Evolutionary conservation across 768 basidiomycete species (phyloP), one percentile per base, ranked within the genome.

Genomic region (Leccinum rimulosum): DNA sequence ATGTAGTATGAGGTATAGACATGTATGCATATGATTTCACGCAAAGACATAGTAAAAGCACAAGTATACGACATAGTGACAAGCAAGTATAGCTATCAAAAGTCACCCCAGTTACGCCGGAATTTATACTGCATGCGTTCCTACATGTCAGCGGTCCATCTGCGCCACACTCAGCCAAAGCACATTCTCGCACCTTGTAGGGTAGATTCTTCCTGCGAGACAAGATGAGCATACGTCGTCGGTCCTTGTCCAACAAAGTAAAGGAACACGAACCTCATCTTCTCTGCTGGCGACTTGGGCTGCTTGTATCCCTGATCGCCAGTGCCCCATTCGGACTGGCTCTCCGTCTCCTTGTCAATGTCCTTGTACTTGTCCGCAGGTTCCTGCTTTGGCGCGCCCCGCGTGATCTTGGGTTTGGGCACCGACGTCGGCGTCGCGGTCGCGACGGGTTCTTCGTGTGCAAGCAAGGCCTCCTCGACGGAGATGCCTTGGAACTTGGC

Each of bases 51-150:
- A 28, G 4, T 14, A 33, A 7, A 15, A 48, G 33, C 10, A 49
- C 38, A 27, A 19, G 52, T 11, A 57, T 47, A 55, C 50, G 54
- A 60, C 55, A 62, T 60, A 61, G 45, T 54, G 51, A 61, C 33
- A 48, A 4, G 56, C 49, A 58, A 33, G 43, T 40, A 54, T 35
- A 38, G 53, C 36, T 57, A 55, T 80, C 67, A 93, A 74, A 93
- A 94, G 73, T 94, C 91, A 47, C 89, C 90, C 91, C 91, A 94
- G 65, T 77, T 91, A 58, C 89, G 84, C 54, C 86, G 84, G 84
- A 94, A 93, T 75, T 93, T 94, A 74, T 93, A 93, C 91, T 93
- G 84, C 75, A 89, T 80, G 48, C 82, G 83, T 60, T 75, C 77
- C 83, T 85, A 64, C 50, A 65, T 31, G 73, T 88, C 66, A 90